Percentiles rank a stretch among this genome's conserved stretches.
phyloP scores from a whole-genome alignment of 768 basidiomycete species.

The Mycena metata region DNA sequence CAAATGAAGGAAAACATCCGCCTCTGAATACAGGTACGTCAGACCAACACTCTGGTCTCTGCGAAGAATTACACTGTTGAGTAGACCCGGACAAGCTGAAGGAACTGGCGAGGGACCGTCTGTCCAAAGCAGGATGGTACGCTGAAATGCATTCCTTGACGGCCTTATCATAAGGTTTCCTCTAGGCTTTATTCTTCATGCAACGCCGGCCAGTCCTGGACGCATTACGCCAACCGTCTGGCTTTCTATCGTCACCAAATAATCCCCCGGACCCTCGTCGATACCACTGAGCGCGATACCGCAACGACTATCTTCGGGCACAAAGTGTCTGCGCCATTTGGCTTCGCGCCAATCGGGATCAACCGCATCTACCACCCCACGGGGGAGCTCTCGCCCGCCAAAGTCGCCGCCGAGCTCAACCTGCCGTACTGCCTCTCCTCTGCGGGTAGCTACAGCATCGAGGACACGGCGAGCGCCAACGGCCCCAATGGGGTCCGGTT shows the following conservation, averaged over 20 bases:
- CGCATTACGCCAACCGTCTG: constrained; percentile 65
- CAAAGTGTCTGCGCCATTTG: constrained; percentile 63
- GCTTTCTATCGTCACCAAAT: constrained; percentile 70
- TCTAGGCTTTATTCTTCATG: no score
- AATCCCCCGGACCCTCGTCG: constrained; percentile 68
- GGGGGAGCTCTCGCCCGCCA: constrained; percentile 59
- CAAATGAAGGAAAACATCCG: no score
- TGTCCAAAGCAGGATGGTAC: no score
- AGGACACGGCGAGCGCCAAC: constrained; percentile 64
- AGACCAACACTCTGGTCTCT: no score
- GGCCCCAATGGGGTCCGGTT: constrained; percentile 60
- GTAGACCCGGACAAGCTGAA: no score
- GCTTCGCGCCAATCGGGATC: constrained; percentile 70
- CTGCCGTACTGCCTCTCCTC: constrained; percentile 63
- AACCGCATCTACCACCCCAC: constrained; percentile 61
- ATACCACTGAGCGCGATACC: constrained; percentile 59
- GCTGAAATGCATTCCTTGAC: no score
- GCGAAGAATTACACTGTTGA: no score
- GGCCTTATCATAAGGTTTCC: no score
- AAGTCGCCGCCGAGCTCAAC: constrained; percentile 62
- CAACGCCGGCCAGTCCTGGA: constrained; percentile 67
- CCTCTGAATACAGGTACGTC: no score
- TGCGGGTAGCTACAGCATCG: constrained; percentile 63
- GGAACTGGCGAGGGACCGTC: no score
- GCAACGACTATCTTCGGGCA: constrained; percentile 62